Evolutionary conservation across 2,329 filamentous ascomycete species (phyloP).

Genomic region (Colletotrichum sp.): DNA sequence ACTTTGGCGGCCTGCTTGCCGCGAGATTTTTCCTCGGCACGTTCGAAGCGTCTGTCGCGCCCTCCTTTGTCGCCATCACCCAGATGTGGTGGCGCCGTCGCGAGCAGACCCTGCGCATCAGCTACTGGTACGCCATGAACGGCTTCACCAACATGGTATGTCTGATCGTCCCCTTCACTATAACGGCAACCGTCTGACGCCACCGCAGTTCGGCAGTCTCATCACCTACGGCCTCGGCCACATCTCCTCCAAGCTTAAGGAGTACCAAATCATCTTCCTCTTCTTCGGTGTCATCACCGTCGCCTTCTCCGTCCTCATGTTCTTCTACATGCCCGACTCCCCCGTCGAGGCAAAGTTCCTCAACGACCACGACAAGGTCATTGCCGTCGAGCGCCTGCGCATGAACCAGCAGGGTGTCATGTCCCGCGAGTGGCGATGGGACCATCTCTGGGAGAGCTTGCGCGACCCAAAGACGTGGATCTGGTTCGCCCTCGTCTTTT

Average conservation of each 20-base stretch:
- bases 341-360: constrained; percentile 66
- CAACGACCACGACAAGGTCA: constrained; percentile 57
- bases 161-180: background rate
- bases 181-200: constrained; percentile 9
- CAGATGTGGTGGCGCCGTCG: constrained; percentile 41
- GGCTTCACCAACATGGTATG: constrained; percentile 27
- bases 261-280: constrained; percentile 61
- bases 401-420: constrained; percentile 53
- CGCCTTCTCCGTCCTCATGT: constrained; percentile 51
- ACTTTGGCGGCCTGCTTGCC: constrained; percentile 50
- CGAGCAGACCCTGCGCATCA: constrained; percentile 36
- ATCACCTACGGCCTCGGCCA: constrained; percentile 64
- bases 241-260: constrained; percentile 36
- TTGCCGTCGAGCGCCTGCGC: constrained; percentile 62
- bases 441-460: constrained; percentile 43
- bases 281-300: constrained; percentile 59
- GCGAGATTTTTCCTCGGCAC: constrained; percentile 50
- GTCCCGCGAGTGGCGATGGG: constrained; percentile 43
- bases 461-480: constrained; percentile 47
- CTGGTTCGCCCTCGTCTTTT: constrained; percentile 50
- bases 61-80: constrained; percentile 53
- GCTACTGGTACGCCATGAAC: constrained; percentile 36
- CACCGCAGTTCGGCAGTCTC: constrained; percentile 52
- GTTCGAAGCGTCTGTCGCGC: constrained; percentile 55
- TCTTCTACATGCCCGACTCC: constrained; percentile 67